Evolutionary conservation across 2,329 filamentous ascomycete species (phyloP).

Genomic region (Emergomyces africanus): DNA sequence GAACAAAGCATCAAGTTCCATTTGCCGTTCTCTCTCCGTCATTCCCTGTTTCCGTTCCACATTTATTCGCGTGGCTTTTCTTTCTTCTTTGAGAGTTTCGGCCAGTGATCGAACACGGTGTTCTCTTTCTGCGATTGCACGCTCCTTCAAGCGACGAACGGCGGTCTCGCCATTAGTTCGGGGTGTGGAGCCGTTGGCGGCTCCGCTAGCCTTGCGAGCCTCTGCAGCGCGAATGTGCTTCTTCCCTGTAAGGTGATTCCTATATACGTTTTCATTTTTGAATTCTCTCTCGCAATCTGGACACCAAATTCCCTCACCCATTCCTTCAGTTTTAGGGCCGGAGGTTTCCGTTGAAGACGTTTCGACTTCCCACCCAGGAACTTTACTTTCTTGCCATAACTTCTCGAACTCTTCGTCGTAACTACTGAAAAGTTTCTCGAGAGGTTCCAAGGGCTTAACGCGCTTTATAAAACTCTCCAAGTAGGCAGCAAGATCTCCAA

Average conservation of each 20-base stretch:
- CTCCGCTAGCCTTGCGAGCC: slow-evolving; percentile 37
- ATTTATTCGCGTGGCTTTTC: slow-evolving; percentile 81
- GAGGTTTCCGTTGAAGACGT: slow-evolving; percentile 22
- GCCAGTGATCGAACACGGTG: slow-evolving; percentile 69
- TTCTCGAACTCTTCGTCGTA: slow-evolving; percentile 78
- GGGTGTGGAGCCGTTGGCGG: slow-evolving; percentile 22
- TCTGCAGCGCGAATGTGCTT: slow-evolving; percentile 83
- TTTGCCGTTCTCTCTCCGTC: slow-evolving; percentile 89
- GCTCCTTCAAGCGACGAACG: slow-evolving; percentile 60
- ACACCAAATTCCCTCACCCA: slow-evolving; percentile 69
- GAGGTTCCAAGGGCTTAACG: slow-evolving; percentile 72
- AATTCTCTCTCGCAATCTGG: slow-evolving; percentile 89
- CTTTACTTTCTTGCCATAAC: slow-evolving; percentile 66
- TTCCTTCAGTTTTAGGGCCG: slow-evolving; percentile 39
- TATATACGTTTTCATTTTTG: slow-evolving; percentile 90
- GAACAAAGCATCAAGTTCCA: slow-evolving; percentile 82
- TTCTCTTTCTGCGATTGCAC: slow-evolving; percentile 80
- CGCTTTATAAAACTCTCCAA: slow-evolving; percentile 78
- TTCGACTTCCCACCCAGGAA: slow-evolving; percentile 65
- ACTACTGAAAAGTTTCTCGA: slow-evolving; percentile 59
- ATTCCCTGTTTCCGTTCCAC: slow-evolving; percentile 95
- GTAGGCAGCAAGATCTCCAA: slow-evolving; percentile 67
- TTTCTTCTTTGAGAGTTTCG: slow-evolving; percentile 71
- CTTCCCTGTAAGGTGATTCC: slow-evolving; percentile 74
- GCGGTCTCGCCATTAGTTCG: slow-evolving; percentile 12